Conservation (phyloP, 2,329 filamentous ascomycete species). For the Talaromyces sp. region DNA sequence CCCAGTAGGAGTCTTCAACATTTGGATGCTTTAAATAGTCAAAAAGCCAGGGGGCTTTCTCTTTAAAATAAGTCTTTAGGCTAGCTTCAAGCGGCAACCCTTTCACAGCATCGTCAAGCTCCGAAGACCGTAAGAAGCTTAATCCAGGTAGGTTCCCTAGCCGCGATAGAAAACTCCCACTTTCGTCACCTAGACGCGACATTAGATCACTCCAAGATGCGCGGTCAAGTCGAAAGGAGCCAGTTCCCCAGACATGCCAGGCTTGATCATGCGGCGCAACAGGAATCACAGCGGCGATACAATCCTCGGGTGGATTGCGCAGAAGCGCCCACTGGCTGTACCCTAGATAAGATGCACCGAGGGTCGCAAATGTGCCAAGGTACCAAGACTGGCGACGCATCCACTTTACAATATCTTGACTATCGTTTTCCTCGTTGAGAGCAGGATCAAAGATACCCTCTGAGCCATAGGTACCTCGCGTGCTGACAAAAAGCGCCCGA, state of each 20-base stretch:
- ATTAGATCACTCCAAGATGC: constrained; percentile 18
- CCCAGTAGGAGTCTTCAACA: constrained; percentile 16
- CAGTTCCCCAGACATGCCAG: constrained; percentile 16
- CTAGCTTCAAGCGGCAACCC: constrained; percentile 13
- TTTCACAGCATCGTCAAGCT: constrained; percentile 10
- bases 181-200: constrained; percentile 10
- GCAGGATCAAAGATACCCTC: constrained; percentile 13
- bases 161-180: constrained; percentile 8
- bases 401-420: constrained; percentile 21
- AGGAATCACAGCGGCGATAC: constrained; percentile 19
- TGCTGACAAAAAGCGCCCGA: constrained; percentile 19
- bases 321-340: constrained; percentile 23
- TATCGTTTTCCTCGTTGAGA: constrained; percentile 13
- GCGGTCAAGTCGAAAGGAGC: constrained; percentile 19
- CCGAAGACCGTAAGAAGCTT: constrained; percentile 12
- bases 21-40: constrained; percentile 16
- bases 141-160: constrained; percentile 13
- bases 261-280: constrained; percentile 20
- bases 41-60: constrained; percentile 18
- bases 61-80: constrained; percentile 14
- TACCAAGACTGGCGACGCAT: constrained; percentile 22
- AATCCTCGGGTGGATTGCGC: constrained; percentile 16
- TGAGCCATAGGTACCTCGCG: constrained; percentile 20
- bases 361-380: constrained; percentile 17
- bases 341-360: constrained; percentile 19